Evolutionary conservation across 768 basidiomycete species (phyloP), one percentile per base, ranked within the genome.

Genomic region (Glaciozyma martinii): DNA sequence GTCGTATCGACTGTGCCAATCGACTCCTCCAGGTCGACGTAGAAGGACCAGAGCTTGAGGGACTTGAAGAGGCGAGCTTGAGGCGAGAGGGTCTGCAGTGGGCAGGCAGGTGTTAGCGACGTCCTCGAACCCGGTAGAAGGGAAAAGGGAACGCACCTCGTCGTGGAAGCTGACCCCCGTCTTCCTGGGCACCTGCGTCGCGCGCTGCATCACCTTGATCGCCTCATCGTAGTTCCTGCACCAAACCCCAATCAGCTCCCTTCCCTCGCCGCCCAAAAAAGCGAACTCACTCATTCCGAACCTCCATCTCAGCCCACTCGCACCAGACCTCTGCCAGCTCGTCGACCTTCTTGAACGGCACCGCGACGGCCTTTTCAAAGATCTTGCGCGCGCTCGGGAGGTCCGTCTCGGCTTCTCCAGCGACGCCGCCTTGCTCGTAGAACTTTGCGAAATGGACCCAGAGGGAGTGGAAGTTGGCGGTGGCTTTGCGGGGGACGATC

Each of bases 281-380:
- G 9, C 25, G 12, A 18, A 19, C 55, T 72, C 78, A 93, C 93
- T 94, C 93, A 57, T 92, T 87, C 50, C 94, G 85, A 57, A 98
- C 81, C 76, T 99, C 95, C 87, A 98, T 85, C 78, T 99, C 95
- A 10, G 95, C 85, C 94, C 95, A 98, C 78, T 98, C 95, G 73
- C 93, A 97, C 95, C 95, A 99, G 19, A 97, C 83, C 76, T 98
- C 95, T 0, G 95, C 95, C 29, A 99, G 81, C 73, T 99, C 95
- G 75, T 99, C 94, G 15, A 99, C 93, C n/a, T 84, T 81, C 77
- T 87, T 90, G 80, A 92, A 97, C 74, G 87, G 88, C 49, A 95
- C 85, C 71, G 88, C 89, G 5, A 88, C 88, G 7, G 85, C 94
- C 76, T 90, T 94, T 75, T 97, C 92, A 43, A 98, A 78, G 33